These are phyloP conservation scores for Sugiyamaella marilandica DNA, from an alignment of 805 yeast genomes.

Conservation along the genomic window DNA sequence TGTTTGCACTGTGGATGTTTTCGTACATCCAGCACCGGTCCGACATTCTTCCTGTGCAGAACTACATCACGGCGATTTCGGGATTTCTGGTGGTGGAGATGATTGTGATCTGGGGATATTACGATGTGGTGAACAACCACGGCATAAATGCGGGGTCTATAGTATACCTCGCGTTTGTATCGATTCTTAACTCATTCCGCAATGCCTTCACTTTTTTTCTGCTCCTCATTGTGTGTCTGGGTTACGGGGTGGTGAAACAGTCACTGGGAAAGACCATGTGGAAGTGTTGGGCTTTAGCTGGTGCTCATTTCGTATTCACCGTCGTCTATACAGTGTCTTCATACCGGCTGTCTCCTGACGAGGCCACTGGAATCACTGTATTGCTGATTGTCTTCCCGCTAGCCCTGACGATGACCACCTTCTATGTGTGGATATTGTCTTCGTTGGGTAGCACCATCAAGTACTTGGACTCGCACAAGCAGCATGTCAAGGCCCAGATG, in stretches of 20 bases:
- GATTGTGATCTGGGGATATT: conserved; percentile 85
- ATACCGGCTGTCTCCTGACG: conserved; percentile 46
- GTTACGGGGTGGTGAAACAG: conserved; percentile 92
- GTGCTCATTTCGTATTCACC: conserved; percentile 51
- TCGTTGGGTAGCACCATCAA: conserved; percentile 72
- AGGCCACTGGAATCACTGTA: conserved; percentile 41
- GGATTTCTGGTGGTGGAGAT: conserved; percentile 79
- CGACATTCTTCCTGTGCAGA: conserved; percentile 84
- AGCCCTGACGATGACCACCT: conserved; percentile 59
- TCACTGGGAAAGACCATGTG: conserved; percentile 78
- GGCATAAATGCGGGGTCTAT: conserved; percentile 54
- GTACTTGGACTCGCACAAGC: conserved; percentile 76
- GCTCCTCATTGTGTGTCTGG: conserved; percentile 77
- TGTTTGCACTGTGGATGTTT: conserved; percentile 77
- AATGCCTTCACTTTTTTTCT: conserved; percentile 85
- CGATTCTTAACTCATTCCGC: conserved; percentile 74
- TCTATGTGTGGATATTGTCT: conserved; percentile 69
- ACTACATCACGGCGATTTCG: conserved; percentile 81
- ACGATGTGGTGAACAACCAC: conserved; percentile 68
- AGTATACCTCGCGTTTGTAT: conserved; percentile 70
- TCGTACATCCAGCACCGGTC: conserved; percentile 80
- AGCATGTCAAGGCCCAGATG: conserved; percentile 83
- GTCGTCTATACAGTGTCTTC: conserved; percentile 49
- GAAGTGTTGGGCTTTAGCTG: conserved; percentile 57
- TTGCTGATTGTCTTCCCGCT: conserved; percentile 67